Evolutionary conservation across 169 alveolate species (phyloP).

Genomic region (Toxoplasma gondii): DNA sequence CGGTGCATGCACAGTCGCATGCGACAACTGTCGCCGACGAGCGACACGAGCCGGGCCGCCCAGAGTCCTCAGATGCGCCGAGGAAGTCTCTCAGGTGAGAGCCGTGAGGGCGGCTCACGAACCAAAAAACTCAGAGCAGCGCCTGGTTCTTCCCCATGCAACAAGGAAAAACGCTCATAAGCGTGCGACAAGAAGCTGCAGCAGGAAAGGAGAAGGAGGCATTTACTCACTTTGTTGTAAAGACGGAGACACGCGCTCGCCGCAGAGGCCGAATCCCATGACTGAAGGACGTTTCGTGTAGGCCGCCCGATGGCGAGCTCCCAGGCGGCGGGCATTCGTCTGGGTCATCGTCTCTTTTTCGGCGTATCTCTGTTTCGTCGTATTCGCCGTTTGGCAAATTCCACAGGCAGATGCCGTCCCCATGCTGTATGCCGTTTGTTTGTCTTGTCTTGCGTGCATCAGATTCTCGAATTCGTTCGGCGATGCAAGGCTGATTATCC

Average conservation of each 20-base stretch:
- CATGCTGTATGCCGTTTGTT: neutral
- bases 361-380: neutral
- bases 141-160: neutral
- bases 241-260: too few relatives aligned
- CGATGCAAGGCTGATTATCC: neutral
- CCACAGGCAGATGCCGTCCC: neutral
- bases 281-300: too few relatives aligned
- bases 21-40: conserved; percentile 51
- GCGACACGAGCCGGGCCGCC: conserved; percentile 9
- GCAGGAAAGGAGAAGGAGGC: too few relatives aligned
- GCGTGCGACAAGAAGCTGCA: too few relatives aligned
- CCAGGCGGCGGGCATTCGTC: too few relatives aligned
- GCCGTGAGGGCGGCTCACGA: neutral
- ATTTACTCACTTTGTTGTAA: too few relatives aligned
- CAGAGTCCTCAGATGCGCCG: neutral
- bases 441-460: neutral
- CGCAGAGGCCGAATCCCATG: too few relatives aligned
- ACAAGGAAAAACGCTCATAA: neutral
- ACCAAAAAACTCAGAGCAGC: neutral
- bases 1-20: conserved; percentile 40
- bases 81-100: neutral
- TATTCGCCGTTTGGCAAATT: neutral
- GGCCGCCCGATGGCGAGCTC: too few relatives aligned
- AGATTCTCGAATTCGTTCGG: conserved; percentile 47
- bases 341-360: neutral